These are phyloP conservation scores for Trametes coccinea DNA, from an alignment of 768 basidiomycete genomes.

Conservation along the genomic window DNA sequence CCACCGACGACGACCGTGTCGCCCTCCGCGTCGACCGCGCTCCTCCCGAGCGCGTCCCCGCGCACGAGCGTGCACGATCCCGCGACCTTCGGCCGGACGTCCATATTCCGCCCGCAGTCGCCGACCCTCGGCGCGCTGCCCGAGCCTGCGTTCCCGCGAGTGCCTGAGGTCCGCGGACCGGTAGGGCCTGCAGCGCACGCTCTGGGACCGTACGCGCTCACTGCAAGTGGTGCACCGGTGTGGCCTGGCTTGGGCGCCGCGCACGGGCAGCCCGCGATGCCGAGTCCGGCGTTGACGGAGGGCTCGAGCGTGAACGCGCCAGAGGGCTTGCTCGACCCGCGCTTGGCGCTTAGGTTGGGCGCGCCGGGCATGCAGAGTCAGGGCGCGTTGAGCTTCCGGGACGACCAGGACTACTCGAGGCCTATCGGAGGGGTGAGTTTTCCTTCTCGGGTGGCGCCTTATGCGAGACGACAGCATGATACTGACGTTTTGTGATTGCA, in stretches of 20 bases:
- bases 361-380: constrained; percentile 26
- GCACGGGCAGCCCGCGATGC: constrained; percentile 18
- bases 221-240: constrained; percentile 6
- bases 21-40: neutral
- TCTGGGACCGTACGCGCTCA: neutral
- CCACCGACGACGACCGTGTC: neutral
- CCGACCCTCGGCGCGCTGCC: constrained; percentile 18
- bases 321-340: constrained; percentile 29
- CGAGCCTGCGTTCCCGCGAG: constrained; percentile 1
- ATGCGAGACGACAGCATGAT: neutral
- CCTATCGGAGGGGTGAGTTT: constrained; percentile 31
- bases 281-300: constrained; percentile 28
- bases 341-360: constrained; percentile 12
- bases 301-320: constrained; percentile 24
- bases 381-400: constrained; percentile 30
- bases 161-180: neutral
- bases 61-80: constrained; percentile 4
- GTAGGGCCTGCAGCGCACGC: neutral
- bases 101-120: constrained; percentile 22
- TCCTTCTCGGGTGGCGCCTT: neutral
- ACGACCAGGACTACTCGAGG: constrained; percentile 32
- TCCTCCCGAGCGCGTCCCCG: neutral
- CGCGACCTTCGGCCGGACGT: constrained; percentile 6
- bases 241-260: constrained; percentile 22
- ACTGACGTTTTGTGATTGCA: constrained; percentile 10